phyloP scores from a whole-genome alignment of 257 asterid genomes.

The Galeopsis tetrahit region DNA sequence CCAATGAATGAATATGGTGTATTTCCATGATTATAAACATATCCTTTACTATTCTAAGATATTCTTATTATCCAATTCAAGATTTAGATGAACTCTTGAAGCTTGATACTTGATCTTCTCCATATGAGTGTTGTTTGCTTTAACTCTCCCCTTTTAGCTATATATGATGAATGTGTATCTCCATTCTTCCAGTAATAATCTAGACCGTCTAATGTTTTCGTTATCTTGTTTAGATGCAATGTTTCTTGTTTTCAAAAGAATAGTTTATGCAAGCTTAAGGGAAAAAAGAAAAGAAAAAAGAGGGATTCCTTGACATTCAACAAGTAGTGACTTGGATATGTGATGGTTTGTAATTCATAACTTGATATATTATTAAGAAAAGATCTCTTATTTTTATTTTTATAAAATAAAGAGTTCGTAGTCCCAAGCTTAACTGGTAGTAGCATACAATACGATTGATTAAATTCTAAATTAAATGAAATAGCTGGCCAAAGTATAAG shows the following conservation, averaged over 20 bases:
- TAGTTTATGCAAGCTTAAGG: neutral
- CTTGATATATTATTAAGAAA: neutral
- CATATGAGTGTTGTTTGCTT: neutral
- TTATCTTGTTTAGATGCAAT: neutral
- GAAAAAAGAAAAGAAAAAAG: no score
- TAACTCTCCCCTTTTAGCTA: neutral
- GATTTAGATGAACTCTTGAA: neutral
- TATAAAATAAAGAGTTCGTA: neutral
- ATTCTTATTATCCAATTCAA: slow-evolving; percentile 2
- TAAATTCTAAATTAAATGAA: neutral
- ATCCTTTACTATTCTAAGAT: neutral
- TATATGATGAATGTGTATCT: neutral
- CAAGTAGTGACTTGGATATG: neutral
- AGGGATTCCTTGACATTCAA: neutral
- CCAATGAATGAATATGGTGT: neutral
- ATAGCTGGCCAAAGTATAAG: no score
- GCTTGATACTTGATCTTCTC: neutral
- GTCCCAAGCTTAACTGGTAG: neutral
- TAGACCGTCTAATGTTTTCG: neutral
- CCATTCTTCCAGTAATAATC: neutral
- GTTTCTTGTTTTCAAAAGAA: neutral
- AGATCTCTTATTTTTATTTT: neutral
- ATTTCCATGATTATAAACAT: neutral
- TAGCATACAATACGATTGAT: neutral
- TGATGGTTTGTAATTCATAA: neutral